Evolutionary conservation across 2,329 filamentous ascomycete species (phyloP), one percentile per base, ranked within the genome.

Genomic region (Raffaelea deltoideospora): DNA sequence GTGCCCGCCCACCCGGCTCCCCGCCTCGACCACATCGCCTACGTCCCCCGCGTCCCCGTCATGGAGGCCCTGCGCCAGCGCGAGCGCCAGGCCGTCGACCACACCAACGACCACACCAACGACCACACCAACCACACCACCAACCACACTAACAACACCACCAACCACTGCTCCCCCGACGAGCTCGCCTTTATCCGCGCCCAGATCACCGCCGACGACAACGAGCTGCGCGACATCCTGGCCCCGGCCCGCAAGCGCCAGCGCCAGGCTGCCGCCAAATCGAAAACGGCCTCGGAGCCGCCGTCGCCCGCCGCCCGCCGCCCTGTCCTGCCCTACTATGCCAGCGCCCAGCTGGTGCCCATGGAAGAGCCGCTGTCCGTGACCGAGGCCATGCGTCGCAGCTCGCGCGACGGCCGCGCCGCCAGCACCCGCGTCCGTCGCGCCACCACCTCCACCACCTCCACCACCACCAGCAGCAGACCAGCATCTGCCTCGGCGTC

Each of bases 181-280:
- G 64, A 40, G 18, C 49, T 75, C 4, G 58, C 65, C 9, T 90
- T 90, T 51, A 68, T 96, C 35, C 78, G 72, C 48, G 88, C 90
- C 0, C 90, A 98, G 55, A 90, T 95, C 47, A 73, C 76, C 6
- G 71, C 65, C 24, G 66, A 76, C 37, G 82, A 92, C 30, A 59
- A 70, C 21, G 87, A 95, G 51, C 61, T 96, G 2, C 67, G 67
- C 11, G 68, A 79, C 1, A 76, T 94, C 29, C 56, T 92, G 45
- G 79, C 72, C 43, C 69, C 76, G 1, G 54, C 65, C 37, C 66
- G 58, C 40, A 67, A 65, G 47, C 33, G 19, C 33, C 21, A 24
- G 22, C 4, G 3, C 38, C 8, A 31, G 20, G 10, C 11, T 18
- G 3, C 3, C 37, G 6, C 10, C n/a, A 11, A 35, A 17, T 28